Conservation (phyloP, 345 rosid genomes). For the Moringa oleifera region DNA sequence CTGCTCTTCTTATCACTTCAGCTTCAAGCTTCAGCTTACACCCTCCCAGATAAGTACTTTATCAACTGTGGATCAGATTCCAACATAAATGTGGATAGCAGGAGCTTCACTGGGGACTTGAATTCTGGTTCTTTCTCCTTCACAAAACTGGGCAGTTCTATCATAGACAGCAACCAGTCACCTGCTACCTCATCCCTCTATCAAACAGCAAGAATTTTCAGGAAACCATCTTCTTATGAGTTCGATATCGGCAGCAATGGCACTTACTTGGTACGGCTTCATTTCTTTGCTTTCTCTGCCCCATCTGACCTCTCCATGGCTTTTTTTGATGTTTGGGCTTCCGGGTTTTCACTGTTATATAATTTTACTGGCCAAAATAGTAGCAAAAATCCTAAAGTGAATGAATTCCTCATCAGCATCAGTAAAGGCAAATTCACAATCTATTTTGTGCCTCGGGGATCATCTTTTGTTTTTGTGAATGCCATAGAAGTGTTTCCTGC, state of each 20-base stretch:
- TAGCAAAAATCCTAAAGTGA: too few species aligned
- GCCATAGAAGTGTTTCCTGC: conserved; percentile 59
- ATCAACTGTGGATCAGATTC: conserved; percentile 47
- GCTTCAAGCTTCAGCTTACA: too few species aligned
- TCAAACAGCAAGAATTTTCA: conserved; percentile 46
- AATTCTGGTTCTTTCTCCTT: conserved; percentile 13
- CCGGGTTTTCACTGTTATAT: neutral
- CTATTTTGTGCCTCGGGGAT: conserved; percentile 17
- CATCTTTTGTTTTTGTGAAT: conserved; percentile 49
- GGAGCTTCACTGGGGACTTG: conserved; percentile 33
- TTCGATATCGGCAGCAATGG: conserved; percentile 22
- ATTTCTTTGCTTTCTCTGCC: conserved; percentile 12
- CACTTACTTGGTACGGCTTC: conserved; percentile 36
- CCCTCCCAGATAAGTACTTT: conserved; percentile 36
- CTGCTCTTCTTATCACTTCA: conserved; percentile 15
- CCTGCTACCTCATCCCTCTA: too few species aligned
- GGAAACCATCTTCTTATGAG: conserved; percentile 23
- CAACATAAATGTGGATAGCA: neutral
- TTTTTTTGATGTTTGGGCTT: conserved; percentile 30
- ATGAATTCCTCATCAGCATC: too few species aligned
- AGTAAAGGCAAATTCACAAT: too few species aligned
- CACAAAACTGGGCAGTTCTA: conserved; percentile 10
- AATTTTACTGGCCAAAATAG: too few species aligned
- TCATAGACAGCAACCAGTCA: neutral
- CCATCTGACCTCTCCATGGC: conserved; percentile 22